Base-by-base conservation (phyloP, 805 yeast species). In the fission yeast (Schizosaccharomyces pombe) region DNA sequence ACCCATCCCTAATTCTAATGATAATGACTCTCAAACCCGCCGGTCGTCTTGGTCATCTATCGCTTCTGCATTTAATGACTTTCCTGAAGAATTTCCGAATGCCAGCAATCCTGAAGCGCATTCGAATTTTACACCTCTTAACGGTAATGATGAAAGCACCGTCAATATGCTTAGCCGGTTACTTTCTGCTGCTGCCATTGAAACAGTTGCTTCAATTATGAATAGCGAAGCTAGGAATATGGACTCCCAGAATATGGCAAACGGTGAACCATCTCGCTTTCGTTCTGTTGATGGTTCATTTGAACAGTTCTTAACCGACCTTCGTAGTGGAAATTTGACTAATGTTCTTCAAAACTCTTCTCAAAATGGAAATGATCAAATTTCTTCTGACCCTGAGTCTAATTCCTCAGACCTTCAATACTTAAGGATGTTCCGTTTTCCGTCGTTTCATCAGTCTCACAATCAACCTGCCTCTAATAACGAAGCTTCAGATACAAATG, bases 241-340 rank as follows among this genome's bases (percentile, higher is more conserved):
- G n/a, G 34, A 32, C 12, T 9, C 34, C 8, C n/a, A 37, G 24
- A 9, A 8, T n/a, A 5, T 16, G n/a, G 5, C 43, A 5, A 11
- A 11, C 5, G 43, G 22, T 6, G 22, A 24, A 11, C 43, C 4
- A 14, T 37, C 43, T 3, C n/a, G 24, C 3, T 19, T 37, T n/a
- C 30, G 49, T 22, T 49, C 31, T 49, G 34, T 24, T n/a, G 39
- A 49, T 16, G 53, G 33, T 3, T 49, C 53, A 32, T 49, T 49
- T 29, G 53, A 49, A 28, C 16, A 49, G 14, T 49, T 49, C 14
- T 26, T 49, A 5, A 6, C 1, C 11, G 34, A 16, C 30, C 39
- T 49, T 31, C 53, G 53, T 22, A 28, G 30, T 19, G 53, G 53
- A 2, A 30, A 28, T 24, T 14, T 49, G 14, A 43, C 30, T 22